Percentiles rank a stretch among this genome's conserved stretches.
Evolutionary conservation across 257 asterid species (phyloP).

Genomic region (Primulina huaijiensis): DNA sequence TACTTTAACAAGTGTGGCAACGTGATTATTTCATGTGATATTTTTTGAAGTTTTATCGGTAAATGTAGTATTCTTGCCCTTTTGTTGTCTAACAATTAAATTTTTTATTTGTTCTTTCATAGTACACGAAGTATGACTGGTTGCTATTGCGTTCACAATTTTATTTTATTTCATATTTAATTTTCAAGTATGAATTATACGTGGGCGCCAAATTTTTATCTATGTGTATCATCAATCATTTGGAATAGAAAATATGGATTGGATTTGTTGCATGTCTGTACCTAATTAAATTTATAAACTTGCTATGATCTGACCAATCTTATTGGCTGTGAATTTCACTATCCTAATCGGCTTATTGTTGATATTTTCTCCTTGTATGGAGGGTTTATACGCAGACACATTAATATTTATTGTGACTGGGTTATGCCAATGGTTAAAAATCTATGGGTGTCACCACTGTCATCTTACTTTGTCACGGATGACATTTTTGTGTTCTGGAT

Average conservation of each 20-base stretch:
- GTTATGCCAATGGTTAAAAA: neutral
- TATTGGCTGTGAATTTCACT: neutral
- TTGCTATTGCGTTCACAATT: neutral
- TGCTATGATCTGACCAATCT: neutral
- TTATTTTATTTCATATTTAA: neutral
- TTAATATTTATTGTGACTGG: neutral
- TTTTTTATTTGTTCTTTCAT: neutral
- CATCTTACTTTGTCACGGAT: conserved; percentile 7
- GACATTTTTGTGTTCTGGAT: conserved; percentile 20
- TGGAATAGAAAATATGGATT: neutral
- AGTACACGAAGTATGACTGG: neutral
- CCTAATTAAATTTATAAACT: too few species aligned
- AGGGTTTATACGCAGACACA: conserved; percentile 7
- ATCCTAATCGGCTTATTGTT: neutral
- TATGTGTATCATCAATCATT: neutral
- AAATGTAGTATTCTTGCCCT: neutral
- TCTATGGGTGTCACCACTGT: neutral
- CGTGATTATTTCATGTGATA: neutral
- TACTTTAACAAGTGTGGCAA: neutral
- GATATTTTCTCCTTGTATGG: neutral
- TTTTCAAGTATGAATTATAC: neutral
- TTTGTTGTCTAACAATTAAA: neutral
- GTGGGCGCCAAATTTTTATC: neutral
- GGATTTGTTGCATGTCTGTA: neutral
- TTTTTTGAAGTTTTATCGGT: neutral